These are phyloP conservation scores for Glonium stellatum DNA, from an alignment of 495 filamentous ascomycete species.

Conservation along the genomic window DNA sequence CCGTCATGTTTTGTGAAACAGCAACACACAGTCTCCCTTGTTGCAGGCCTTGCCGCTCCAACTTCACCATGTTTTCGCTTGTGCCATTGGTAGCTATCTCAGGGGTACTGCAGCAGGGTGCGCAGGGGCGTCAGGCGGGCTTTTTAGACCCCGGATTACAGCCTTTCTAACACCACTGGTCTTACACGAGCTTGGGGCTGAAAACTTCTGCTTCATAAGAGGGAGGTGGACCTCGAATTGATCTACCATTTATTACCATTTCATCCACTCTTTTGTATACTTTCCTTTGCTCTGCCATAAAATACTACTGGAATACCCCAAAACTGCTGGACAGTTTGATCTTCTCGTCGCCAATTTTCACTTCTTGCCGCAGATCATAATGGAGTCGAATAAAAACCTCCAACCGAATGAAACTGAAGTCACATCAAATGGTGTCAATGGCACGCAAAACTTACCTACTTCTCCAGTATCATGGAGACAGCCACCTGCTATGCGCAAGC, in stretches of 20 bases:
- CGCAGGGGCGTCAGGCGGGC: not conserved
- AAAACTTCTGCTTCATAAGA: slow-evolving; percentile 1
- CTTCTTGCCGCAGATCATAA: slow-evolving; percentile 3
- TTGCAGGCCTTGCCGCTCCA: not conserved
- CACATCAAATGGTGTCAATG: slow-evolving; percentile 1
- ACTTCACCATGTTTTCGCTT: not conserved
- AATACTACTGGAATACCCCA: not conserved
- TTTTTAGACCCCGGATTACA: no score
- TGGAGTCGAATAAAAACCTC: slow-evolving; percentile 17
- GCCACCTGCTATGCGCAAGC: not conserved
- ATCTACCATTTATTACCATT: not conserved
- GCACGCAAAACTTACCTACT: not conserved
- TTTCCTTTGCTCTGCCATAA: not conserved
- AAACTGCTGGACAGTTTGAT: slow-evolving; percentile 27
- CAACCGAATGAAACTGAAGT: slow-evolving; percentile 16
- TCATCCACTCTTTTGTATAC: slow-evolving; percentile 13
- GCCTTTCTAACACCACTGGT: no score
- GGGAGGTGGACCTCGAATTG: no score
- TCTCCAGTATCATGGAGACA: slow-evolving; percentile 21
- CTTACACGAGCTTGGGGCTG: not conserved
- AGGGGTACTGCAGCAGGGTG: not conserved
- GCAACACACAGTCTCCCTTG: not conserved
- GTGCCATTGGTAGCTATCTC: not conserved
- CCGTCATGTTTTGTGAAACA: slow-evolving; percentile 3
- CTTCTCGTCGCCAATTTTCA: not conserved